Conservation (phyloP, 805 yeast genomes). For the Candida oleophila region DNA sequence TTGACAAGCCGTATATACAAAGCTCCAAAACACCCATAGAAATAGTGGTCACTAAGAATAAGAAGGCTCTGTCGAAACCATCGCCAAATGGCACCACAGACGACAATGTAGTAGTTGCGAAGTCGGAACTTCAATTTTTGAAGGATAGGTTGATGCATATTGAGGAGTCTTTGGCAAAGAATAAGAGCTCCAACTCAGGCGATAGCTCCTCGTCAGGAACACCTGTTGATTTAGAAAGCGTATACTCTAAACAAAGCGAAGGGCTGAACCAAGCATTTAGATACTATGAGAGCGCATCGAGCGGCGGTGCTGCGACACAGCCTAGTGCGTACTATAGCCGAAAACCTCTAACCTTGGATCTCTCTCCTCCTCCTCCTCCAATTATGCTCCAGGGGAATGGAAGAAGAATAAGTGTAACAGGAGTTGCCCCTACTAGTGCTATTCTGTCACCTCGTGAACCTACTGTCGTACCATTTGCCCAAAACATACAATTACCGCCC, state of each 20-base stretch:
- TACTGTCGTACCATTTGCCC: background rate
- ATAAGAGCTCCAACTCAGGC: background rate
- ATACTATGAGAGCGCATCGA: no score
- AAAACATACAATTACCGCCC: background rate
- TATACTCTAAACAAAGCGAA: no score
- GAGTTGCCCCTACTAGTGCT: background rate
- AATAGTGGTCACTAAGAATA: conserved; percentile 4
- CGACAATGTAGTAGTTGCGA: background rate
- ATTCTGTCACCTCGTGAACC: background rate
- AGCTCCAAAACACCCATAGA: conserved; percentile 20
- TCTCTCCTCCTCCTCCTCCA: background rate
- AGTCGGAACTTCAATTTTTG: conserved; percentile 16
- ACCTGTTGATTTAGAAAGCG: background rate
- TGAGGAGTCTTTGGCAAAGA: conserved; percentile 8
- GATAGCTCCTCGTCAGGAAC: background rate
- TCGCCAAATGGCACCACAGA: background rate
- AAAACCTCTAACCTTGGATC: no score
- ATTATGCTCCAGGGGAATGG: background rate
- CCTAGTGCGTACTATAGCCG: no score
- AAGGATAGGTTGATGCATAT: conserved; percentile 18
- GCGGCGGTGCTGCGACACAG: no score
- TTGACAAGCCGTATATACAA: conserved; percentile 15
- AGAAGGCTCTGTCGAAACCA: background rate
- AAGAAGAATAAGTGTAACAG: background rate
- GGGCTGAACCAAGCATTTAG: no score